phyloP scores from a whole-genome alignment of 2,329 filamentous ascomycete species.

The Phoma sp. region DNA sequence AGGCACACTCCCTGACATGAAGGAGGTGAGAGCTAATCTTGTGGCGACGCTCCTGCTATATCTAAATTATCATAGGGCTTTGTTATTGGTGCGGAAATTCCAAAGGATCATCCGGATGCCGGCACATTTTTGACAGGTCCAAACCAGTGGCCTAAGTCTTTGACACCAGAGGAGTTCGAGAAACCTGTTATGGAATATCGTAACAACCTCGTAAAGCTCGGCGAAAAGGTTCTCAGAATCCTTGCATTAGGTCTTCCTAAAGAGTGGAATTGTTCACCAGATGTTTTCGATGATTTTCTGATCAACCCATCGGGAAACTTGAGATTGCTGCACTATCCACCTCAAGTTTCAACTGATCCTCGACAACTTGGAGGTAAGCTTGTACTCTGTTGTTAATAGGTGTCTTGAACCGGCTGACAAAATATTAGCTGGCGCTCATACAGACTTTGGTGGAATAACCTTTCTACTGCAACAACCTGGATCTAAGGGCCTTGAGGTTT shows the following conservation, averaged over 20 bases:
- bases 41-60: too few relatives aligned
- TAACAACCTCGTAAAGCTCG: background rate
- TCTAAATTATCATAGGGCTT: slow-evolving; percentile 1
- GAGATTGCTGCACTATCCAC: slow-evolving; percentile 22
- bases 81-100: slow-evolving; percentile 15
- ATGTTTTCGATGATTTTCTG: slow-evolving; percentile 15
- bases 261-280: slow-evolving; percentile 8
- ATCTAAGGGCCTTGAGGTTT: slow-evolving; percentile 21
- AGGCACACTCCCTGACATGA: slow-evolving; percentile 21
- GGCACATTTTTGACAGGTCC: slow-evolving; percentile 4
- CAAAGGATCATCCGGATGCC: slow-evolving; percentile 8
- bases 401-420: background rate
- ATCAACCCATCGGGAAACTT: slow-evolving; percentile 15
- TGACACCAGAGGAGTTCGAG: background rate
- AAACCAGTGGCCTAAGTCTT: slow-evolving; percentile 6
- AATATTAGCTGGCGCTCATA: slow-evolving; percentile 18
- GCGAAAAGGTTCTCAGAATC: background rate
- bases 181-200: slow-evolving; percentile 1
- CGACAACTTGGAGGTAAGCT: slow-evolving; percentile 17
- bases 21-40: slow-evolving; percentile 15
- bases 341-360: slow-evolving; percentile 4
- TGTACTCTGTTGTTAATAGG: background rate
- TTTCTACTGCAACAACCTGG: slow-evolving; percentile 24
- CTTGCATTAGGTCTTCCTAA: slow-evolving; percentile 9
- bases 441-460: slow-evolving; percentile 27